Base-by-base conservation (phyloP, 2,329 filamentous ascomycete genomes). In the Aspergillus amoenus region DNA sequence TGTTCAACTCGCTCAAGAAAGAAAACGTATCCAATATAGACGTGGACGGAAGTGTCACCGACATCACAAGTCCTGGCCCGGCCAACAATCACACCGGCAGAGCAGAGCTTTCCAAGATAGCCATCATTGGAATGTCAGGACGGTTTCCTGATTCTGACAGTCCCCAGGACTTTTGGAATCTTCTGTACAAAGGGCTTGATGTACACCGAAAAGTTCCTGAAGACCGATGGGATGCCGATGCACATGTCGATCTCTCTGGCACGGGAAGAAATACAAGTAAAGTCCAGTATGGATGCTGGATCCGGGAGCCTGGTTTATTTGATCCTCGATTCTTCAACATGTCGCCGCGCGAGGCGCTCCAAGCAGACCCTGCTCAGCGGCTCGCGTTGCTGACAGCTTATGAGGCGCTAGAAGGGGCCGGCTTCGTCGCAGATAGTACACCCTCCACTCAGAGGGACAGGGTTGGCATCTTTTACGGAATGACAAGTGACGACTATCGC, bases 291-390 rank as follows among this genome's bases (percentile, higher is more conserved):
- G 89, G 89, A 15, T 90, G 88, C 76, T 92, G 86, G 76, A 83
- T 91, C 63, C 85, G 91, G 60, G 83, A 91, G 60, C 89, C 89
- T 0, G 88, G 88, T 55, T 79, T 88, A 47, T 93, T 93, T 67
- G 90, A 93, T 66, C 87, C 88, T n/a, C 81, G 87, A 1, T 93
- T 93, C 76, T 93, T 93, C 82, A 91, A 91, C 74, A 92, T 93
- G 87, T 92, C 89, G 37, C 89, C 89, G 5, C 85, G 89, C 65
- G 89, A 93, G 74, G 90, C 90, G 27, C 84, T 85, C 51, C 88
- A 92, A 69, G 91, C 89, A 1, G 90, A 93, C 70, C 90, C 90
- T 0, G 91, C 91, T 83, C 90, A 92, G 70, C 84, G 90, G 64
- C 81, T 93, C 64, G 88, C 88, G 3, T 77, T 94, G 21, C 84